Evolutionary conservation across 306 rosid species (phyloP).

Genomic region (Erythrophleum fordii): DNA sequence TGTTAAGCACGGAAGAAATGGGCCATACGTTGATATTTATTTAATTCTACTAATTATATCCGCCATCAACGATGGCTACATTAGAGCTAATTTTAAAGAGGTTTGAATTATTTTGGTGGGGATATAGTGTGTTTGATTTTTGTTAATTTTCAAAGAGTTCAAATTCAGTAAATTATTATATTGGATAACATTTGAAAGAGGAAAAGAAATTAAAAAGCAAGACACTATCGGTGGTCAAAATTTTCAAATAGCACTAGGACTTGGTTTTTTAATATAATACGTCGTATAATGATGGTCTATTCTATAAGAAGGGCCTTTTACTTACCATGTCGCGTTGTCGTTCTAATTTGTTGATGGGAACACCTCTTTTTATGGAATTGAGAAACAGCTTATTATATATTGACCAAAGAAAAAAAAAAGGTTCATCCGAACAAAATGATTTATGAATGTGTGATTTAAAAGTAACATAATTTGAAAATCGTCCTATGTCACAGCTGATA

Average conservation of each 20-base stretch:
- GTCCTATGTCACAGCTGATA: neutral
- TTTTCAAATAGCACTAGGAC: conserved; percentile 45
- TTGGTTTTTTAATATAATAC: conserved; percentile 35
- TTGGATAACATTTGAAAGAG: too few species aligned
- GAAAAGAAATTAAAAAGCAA: neutral
- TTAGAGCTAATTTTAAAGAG: neutral
- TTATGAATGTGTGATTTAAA: neutral
- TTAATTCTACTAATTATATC: neutral
- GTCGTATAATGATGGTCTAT: too few species aligned
- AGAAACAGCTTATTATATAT: too few species aligned
- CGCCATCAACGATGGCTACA: neutral
- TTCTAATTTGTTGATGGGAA: neutral
- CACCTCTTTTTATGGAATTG: too few species aligned
- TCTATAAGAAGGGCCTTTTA: too few species aligned
- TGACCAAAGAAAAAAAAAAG: neutral
- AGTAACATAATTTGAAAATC: neutral
- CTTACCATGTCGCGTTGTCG: too few species aligned
- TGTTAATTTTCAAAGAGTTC: too few species aligned
- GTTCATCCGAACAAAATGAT: neutral
- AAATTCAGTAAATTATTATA: too few species aligned
- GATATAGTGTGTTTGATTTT: too few species aligned
- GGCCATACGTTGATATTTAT: conserved; percentile 21
- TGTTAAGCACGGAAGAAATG: conserved; percentile 43
- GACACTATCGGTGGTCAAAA: conserved; percentile 36
- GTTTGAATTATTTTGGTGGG: too few species aligned